These are phyloP conservation scores for Cyclotella cryptica DNA, from an alignment of 108 stramenopile genomes.

Conservation along the genomic window DNA sequence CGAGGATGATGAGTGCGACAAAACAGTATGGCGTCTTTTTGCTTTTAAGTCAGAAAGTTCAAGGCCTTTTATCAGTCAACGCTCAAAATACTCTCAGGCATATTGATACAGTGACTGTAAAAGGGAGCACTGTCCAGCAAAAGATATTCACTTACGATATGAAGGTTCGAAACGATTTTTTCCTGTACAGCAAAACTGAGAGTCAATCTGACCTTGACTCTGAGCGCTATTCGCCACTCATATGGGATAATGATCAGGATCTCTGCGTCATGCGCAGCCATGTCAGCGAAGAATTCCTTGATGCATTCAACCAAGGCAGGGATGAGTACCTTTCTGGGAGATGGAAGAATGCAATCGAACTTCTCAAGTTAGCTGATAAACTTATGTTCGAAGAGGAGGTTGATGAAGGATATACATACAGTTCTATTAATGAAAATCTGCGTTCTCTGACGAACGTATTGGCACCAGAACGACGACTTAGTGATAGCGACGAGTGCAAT, in stretches of 20 bases:
- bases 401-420: slow-evolving; percentile 61
- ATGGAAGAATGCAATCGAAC: slow-evolving; percentile 66
- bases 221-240: slow-evolving; percentile 64
- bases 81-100: slow-evolving; percentile 79
- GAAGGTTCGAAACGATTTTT: slow-evolving; percentile 83
- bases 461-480: slow-evolving; percentile 38
- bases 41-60: slow-evolving; percentile 82
- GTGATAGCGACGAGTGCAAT: slow-evolving; percentile 35
- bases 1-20: slow-evolving; percentile 93
- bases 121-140: slow-evolving; percentile 87
- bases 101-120: slow-evolving; percentile 93
- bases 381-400: slow-evolving; percentile 76
- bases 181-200: slow-evolving; percentile 67
- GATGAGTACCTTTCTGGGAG: slow-evolving; percentile 80
- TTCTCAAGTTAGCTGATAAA: slow-evolving; percentile 71
- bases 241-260: slow-evolving; percentile 88
- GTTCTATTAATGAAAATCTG: slow-evolving; percentile 13
- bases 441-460: slow-evolving; percentile 39
- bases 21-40: slow-evolving; percentile 87
- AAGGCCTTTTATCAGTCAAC: slow-evolving; percentile 72
- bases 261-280: slow-evolving; percentile 82
- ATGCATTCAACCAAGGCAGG: slow-evolving; percentile 67
- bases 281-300: slow-evolving; percentile 77
- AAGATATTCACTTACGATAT: slow-evolving; percentile 92
- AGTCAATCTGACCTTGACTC: slow-evolving; percentile 81